phyloP scores from a whole-genome alignment of 805 yeast genomes.

The Lipomyces spencermartinsiae region DNA sequence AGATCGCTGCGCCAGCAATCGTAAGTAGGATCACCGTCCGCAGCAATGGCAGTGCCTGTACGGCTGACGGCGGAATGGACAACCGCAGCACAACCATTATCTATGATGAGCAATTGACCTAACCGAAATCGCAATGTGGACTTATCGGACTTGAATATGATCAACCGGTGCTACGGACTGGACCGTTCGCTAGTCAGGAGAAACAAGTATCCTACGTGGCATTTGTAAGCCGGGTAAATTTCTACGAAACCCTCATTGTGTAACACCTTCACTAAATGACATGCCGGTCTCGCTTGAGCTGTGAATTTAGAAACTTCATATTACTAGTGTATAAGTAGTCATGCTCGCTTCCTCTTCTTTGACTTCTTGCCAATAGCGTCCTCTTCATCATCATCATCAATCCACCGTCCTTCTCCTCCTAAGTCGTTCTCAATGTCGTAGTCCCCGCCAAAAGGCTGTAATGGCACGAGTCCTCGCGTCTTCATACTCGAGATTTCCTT shows the following conservation, averaged over 20 bases:
- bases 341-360: constrained; percentile 15
- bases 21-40: constrained; percentile 26
- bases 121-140: neutral
- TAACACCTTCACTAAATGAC: neutral
- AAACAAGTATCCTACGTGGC: neutral
- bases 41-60: constrained; percentile 27
- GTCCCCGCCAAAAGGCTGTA: constrained; percentile 31
- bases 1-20: constrained; percentile 76
- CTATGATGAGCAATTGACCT: neutral
- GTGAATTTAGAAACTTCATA: neutral
- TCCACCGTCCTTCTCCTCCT: constrained; percentile 39
- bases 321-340: neutral
- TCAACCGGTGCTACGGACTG: neutral
- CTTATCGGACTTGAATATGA: neutral
- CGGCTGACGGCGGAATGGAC: constrained; percentile 17
- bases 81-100: constrained; percentile 9
- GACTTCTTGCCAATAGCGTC: constrained; percentile 18
- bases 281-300: neutral
- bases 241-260: neutral
- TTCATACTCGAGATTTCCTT: constrained; percentile 7
- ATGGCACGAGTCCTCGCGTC: constrained; percentile 26
- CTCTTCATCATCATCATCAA: constrained; percentile 39
- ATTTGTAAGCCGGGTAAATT: neutral
- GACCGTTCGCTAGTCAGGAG: neutral
- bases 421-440: constrained; percentile 37